Evolutionary conservation across 139 green algal genomes (phyloP), one percentile per base, ranked within the genome.

Genomic region (Ostreobium quekettii): DNA sequence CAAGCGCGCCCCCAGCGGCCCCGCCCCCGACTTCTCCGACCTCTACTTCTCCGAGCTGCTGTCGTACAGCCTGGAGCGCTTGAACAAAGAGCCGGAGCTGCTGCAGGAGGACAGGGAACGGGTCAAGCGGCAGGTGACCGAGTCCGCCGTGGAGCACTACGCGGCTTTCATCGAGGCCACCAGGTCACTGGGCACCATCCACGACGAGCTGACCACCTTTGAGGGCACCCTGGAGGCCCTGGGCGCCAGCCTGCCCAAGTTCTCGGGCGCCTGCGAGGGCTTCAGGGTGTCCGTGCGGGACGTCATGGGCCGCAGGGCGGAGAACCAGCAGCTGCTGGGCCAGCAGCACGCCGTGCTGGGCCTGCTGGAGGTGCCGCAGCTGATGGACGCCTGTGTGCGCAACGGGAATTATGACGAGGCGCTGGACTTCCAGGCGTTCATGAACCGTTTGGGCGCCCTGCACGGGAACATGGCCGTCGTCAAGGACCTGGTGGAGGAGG

Each of bases 361-460:
- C 72, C 64, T 99, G 5, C 80, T 99, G 46, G 93, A 99, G 74
- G 82, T 96, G 39, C 91, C 94, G 11, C 80, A 92, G 79, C 83
- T 98, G 53, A 96, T 97, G 87, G 91, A 97, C 74, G 92, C 89
- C 24, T 99, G 93, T 71, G 84, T 96, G 37, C 83, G 91, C 39
- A 93, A 93, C 58, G 89, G 88, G 28, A 90, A 89, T 75, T 97
- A 94, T 79, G 94, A 99, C 76, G 94, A 99, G 76, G 92, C 93
- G 2, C 83, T 99, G 70, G 94, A 98, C 72, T 81, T 99, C 62
- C 80, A 91, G 5, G 82, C 74, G 0, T 85, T 87, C 61, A 66
- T 89, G 1, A 67, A 58, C 48, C 76, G 35, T 66, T 30, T 83
- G 56, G 35, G 49, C 7, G 49, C 73, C 19, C 36, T 78, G 58